phyloP scores from a whole-genome alignment of 768 basidiomycete species.

The Russula emetica region DNA sequence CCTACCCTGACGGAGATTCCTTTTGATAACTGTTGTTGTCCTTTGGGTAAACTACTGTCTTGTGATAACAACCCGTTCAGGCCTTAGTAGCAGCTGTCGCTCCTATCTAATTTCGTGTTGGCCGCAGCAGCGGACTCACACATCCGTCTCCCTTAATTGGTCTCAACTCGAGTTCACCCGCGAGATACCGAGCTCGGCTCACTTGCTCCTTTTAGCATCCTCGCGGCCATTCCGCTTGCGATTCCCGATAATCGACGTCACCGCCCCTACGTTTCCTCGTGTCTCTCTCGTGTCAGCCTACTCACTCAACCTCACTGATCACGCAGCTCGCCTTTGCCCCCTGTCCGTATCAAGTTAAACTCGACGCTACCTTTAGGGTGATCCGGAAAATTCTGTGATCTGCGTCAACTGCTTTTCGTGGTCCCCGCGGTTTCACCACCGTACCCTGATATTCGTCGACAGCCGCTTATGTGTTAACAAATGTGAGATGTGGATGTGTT shows the following conservation, averaged over 20 bases:
- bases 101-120: slow-evolving; percentile 24
- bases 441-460: slow-evolving; percentile 17
- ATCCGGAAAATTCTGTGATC: slow-evolving; percentile 22
- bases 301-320: slow-evolving; percentile 9
- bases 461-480: slow-evolving; percentile 11
- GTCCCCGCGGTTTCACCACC: slow-evolving; percentile 17
- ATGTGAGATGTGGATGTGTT: slow-evolving; percentile 13
- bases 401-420: slow-evolving; percentile 20
- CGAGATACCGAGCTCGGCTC: slow-evolving; percentile 22
- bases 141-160: slow-evolving; percentile 24
- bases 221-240: slow-evolving; percentile 16
- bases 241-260: slow-evolving; percentile 28
- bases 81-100: slow-evolving; percentile 19
- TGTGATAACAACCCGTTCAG: not conserved
- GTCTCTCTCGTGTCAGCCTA: slow-evolving; percentile 14
- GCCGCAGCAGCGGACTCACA: slow-evolving; percentile 17
- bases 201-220: slow-evolving; percentile 16
- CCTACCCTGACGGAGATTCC: slow-evolving; percentile 16
- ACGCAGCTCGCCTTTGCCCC: slow-evolving; percentile 17
- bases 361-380: slow-evolving; percentile 21
- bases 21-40: slow-evolving; percentile 9
- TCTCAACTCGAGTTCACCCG: slow-evolving; percentile 12
- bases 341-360: slow-evolving; percentile 27
- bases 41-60: not conserved
- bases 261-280: slow-evolving; percentile 21